phyloP scores from a whole-genome alignment of 164 flowering plant genomes.

The Houttuynia cordata region DNA sequence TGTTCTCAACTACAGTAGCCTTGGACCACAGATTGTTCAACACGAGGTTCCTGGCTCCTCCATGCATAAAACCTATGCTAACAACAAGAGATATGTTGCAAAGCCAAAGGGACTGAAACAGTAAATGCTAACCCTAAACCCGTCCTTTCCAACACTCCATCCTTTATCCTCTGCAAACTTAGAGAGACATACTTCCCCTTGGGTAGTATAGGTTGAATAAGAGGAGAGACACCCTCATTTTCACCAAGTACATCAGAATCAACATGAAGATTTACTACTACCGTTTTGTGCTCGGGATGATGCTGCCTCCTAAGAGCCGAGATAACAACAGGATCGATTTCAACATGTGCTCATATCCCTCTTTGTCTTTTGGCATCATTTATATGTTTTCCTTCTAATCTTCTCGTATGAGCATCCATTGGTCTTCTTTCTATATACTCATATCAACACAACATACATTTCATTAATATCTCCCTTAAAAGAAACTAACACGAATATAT shows the following conservation, averaged over 20 bases:
- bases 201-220: slow-evolving; percentile 21
- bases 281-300: slow-evolving; percentile 80
- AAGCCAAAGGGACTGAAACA: slow-evolving; percentile 68
- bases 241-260: slow-evolving; percentile 32
- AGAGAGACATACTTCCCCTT: slow-evolving; percentile 63
- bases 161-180: slow-evolving; percentile 56
- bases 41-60: slow-evolving; percentile 22
- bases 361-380: no score
- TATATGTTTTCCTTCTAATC: no score
- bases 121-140: slow-evolving; percentile 39
- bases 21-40: slow-evolving; percentile 34
- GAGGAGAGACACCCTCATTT: slow-evolving; percentile 15
- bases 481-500: no score
- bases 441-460: no score
- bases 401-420: no score
- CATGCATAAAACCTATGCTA: slow-evolving; percentile 37
- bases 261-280: slow-evolving; percentile 81
- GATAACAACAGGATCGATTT: slow-evolving; percentile 86
- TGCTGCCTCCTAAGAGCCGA: slow-evolving; percentile 45
- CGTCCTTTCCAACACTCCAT: slow-evolving; percentile 25
- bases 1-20: slow-evolving; percentile 39
- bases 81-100: slow-evolving; percentile 73
- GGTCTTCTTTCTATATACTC: no score
- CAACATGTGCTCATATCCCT: no score
- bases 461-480: no score